Conservation (phyloP, 2,329 filamentous ascomycete genomes). For the Colletotrichum sp. region DNA sequence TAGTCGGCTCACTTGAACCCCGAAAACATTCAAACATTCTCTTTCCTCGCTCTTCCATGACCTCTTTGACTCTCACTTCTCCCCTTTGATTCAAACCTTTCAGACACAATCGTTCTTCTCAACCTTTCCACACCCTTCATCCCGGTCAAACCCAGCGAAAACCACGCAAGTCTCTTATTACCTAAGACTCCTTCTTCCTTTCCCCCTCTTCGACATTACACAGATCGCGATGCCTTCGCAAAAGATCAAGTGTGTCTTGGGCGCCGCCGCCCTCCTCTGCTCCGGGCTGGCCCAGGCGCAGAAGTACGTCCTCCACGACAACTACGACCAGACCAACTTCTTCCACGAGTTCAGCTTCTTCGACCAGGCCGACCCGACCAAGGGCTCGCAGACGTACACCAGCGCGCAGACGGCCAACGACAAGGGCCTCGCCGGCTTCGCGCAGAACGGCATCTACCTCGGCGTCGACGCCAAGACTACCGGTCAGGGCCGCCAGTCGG, state of each 20-base stretch:
- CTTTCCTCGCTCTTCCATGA: neutral
- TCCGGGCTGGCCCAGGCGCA: constrained; percentile 27
- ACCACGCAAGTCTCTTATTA: neutral
- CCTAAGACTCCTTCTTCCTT: neutral
- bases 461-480: constrained; percentile 71
- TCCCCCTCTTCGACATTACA: neutral
- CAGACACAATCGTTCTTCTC: neutral
- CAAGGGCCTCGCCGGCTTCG: constrained; percentile 62
- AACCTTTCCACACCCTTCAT: neutral
- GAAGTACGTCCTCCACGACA: constrained; percentile 50
- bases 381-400: constrained; percentile 76
- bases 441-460: constrained; percentile 65
- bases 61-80: constrained; percentile 8
- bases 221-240: constrained; percentile 10
- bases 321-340: constrained; percentile 59
- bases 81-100: constrained; percentile 8
- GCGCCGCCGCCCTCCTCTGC: constrained; percentile 7
- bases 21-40: neutral
- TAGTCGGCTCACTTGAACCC: neutral
- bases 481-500: constrained; percentile 67
- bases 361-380: constrained; percentile 67
- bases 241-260: constrained; percentile 4
- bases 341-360: constrained; percentile 63
- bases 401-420: constrained; percentile 60
- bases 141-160: neutral